These are phyloP conservation scores for Chlorophyllum brunneum DNA, from an alignment of 768 basidiomycete species.

Conservation along the genomic window DNA sequence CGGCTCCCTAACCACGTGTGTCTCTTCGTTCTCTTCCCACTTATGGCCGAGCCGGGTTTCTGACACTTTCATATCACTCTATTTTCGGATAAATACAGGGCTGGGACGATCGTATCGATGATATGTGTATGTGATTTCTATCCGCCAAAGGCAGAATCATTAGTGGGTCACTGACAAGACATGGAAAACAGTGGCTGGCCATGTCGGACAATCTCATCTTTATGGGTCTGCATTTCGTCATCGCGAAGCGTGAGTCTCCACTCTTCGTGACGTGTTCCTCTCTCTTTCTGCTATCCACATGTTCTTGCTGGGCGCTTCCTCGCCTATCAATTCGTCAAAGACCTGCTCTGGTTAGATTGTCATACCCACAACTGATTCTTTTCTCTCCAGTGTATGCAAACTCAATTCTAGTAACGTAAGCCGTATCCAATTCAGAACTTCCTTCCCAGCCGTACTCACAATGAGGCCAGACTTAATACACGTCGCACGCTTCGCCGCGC, in stretches of 20 bases:
- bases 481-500: constrained; percentile 17
- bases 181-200: constrained; percentile 35
- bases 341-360: not conserved
- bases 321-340: too few relatives aligned
- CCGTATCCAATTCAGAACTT: not conserved
- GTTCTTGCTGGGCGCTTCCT: too few relatives aligned
- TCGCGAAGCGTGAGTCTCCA: constrained; percentile 35
- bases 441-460: not conserved
- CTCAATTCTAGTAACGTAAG: constrained; percentile 33
- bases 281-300: not conserved
- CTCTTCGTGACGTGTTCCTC: not conserved
- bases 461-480: constrained; percentile 15
- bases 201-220: constrained; percentile 43
- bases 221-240: constrained; percentile 47
- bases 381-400: constrained; percentile 41
- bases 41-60: too few relatives aligned
- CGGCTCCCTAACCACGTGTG: constrained; percentile 45
- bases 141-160: not conserved
- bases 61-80: not conserved
- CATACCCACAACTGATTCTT: not conserved
- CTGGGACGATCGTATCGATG: constrained; percentile 45
- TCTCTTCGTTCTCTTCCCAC: not conserved
- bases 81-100: constrained; percentile 19
- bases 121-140: constrained; percentile 33
- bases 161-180: not conserved